A percentile compares a stretch with the other conserved stretches of the same genome.
These are phyloP conservation scores for Lachnellula suecica DNA, from an alignment of 2,329 filamentous ascomycete species.

Conservation along the genomic window DNA sequence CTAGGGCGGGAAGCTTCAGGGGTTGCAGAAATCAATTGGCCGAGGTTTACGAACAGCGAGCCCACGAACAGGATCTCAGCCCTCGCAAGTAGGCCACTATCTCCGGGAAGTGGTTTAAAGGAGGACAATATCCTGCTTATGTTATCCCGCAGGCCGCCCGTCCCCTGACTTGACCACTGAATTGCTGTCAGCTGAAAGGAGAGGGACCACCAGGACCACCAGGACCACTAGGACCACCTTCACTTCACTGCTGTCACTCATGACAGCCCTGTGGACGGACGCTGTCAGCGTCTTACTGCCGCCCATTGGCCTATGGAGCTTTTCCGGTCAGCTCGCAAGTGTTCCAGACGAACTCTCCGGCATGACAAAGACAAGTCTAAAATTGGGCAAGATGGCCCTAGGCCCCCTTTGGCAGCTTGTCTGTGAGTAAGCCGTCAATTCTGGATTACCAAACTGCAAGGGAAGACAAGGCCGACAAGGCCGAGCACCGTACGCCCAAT, in stretches of 20 bases:
- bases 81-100: no score
- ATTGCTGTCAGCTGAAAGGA: not conserved
- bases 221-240: no score
- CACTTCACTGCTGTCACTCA: no score
- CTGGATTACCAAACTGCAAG: not conserved
- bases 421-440: not conserved
- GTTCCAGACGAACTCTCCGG: not conserved
- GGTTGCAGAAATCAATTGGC: not conserved
- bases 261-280: not conserved
- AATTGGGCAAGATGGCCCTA: not conserved
- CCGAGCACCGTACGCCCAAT: not conserved
- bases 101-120: not conserved
- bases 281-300: not conserved
- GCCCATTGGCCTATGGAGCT: not conserved
- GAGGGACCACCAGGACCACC: no score
- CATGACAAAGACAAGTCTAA: slow-evolving; percentile 1
- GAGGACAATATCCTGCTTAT: not conserved
- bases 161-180: no score
- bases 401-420: not conserved
- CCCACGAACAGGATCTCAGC: no score
- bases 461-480: not conserved
- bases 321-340: not conserved
- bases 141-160: no score
- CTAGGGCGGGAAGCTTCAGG: not conserved
- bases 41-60: no score